Evolutionary conservation across 768 basidiomycete genomes (phyloP).

Genomic region (Psilocybe tampanensis): DNA sequence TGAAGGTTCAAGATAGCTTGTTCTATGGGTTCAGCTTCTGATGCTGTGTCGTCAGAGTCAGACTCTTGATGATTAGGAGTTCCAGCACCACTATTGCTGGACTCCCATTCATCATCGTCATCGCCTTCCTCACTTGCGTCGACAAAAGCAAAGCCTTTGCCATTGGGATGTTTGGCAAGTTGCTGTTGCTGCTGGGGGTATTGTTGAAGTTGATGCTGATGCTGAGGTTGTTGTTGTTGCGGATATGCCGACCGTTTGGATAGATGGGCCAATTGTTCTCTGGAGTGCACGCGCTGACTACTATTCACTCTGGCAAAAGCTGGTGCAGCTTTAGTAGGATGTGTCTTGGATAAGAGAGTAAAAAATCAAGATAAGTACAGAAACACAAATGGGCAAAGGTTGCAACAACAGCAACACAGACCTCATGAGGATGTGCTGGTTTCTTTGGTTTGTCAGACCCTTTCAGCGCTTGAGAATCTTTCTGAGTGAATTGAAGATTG

Average conservation of each 20-base stretch:
- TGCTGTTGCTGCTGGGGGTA: slow-evolving; percentile 16
- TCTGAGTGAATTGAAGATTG: slow-evolving; percentile 72
- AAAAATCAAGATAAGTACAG: slow-evolving; percentile 13
- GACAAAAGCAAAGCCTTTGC: slow-evolving; percentile 57
- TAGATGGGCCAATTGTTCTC: slow-evolving; percentile 26
- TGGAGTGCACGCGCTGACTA: slow-evolving; percentile 37
- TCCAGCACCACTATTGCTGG: slow-evolving; percentile 74
- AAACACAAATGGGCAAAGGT: slow-evolving; percentile 16
- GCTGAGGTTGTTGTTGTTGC: slow-evolving; percentile 6
- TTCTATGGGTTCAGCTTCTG: slow-evolving; percentile 32
- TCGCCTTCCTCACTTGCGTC: slow-evolving; percentile 41
- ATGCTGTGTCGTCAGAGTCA: slow-evolving; percentile 40
- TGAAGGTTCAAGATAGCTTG: slow-evolving; percentile 18
- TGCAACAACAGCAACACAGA: slow-evolving; percentile 28
- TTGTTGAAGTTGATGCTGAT: slow-evolving; percentile 11
- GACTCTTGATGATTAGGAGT: slow-evolving; percentile 60
- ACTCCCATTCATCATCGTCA: slow-evolving; percentile 70
- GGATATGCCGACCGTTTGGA: slow-evolving; percentile 19
- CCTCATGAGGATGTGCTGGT: slow-evolving; percentile 44
- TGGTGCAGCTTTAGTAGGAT: slow-evolving; percentile 23
- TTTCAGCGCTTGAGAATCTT: slow-evolving; percentile 47
- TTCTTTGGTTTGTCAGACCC: slow-evolving; percentile 58
- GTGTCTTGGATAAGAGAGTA: slow-evolving; percentile 19
- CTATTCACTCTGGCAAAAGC: slow-evolving; percentile 34
- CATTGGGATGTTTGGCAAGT: slow-evolving; percentile 29